phyloP scores from a whole-genome alignment of 2,329 filamentous ascomycete genomes.

The Aspergillus quadricinctus region DNA sequence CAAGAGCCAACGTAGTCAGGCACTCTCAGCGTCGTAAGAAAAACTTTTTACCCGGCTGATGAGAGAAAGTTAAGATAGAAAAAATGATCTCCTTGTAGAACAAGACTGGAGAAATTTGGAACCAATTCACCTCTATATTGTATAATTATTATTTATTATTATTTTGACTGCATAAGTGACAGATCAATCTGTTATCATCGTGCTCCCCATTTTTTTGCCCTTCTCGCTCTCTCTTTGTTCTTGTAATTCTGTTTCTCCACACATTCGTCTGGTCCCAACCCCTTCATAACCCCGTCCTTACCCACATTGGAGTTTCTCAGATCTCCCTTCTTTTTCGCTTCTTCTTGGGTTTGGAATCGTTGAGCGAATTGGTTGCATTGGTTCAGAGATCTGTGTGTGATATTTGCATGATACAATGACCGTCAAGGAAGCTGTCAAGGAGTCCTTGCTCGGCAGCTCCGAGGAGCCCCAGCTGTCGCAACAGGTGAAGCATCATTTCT shows the following conservation, averaged over 20 bases:
- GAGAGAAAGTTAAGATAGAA: not conserved
- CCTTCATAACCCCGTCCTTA: constrained; percentile 15
- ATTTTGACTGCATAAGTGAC: not conserved
- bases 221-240: constrained; percentile 12
- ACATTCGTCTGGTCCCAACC: constrained; percentile 16
- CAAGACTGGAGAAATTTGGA: not conserved
- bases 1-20: not conserved
- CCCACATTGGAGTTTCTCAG: not conserved
- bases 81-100: not conserved
- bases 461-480: constrained; percentile 62
- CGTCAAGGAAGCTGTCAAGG: constrained; percentile 71
- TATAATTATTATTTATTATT: not conserved
- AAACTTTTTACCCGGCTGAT: not conserved
- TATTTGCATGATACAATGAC: constrained; percentile 35
- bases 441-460: constrained; percentile 65
- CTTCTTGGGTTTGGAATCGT: constrained; percentile 4
- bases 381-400: constrained; percentile 1
- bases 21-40: not conserved
- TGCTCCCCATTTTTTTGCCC: not conserved
- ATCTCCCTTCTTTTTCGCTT: constrained; percentile 5
- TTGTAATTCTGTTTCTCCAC: constrained; percentile 18
- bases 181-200: constrained; percentile 9
- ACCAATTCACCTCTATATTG: not conserved
- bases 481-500: constrained; percentile 72
- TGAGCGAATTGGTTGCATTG: constrained; percentile 6